Conservation (phyloP, 78 protist genomes). For the Parvularia atlantis region DNA sequence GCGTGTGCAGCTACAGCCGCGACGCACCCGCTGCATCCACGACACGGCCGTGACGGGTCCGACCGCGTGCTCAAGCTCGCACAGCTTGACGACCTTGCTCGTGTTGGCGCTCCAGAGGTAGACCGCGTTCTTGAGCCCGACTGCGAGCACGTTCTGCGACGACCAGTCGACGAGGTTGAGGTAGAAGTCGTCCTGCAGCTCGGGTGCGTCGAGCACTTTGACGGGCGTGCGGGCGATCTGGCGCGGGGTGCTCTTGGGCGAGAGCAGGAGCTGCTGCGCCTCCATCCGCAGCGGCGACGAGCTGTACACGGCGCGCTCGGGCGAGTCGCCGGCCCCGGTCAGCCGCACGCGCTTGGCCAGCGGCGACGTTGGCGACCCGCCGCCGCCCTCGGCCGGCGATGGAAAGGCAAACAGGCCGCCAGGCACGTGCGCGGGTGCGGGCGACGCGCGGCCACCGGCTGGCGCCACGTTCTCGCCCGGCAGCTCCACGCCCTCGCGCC, state of each 20-base stretch:
- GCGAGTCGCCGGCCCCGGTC: too few relatives aligned
- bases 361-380: too few relatives aligned
- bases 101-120: conserved; percentile 89
- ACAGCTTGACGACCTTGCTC: conserved; percentile 49
- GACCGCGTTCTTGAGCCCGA: conserved; percentile 73
- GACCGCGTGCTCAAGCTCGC: conserved; percentile 1
- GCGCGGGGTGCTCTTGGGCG: background rate
- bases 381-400: too few relatives aligned
- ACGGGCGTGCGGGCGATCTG: conserved; percentile 55
- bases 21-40: conserved; percentile 16
- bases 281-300: too few relatives aligned
- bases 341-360: too few relatives aligned
- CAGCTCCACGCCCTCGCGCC: too few relatives aligned
- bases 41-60: conserved; percentile 43
- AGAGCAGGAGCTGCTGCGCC: background rate
- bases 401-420: too few relatives aligned
- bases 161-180: conserved; percentile 90
- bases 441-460: too few relatives aligned
- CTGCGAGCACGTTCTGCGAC: conserved; percentile 71
- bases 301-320: too few relatives aligned
- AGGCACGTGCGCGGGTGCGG: too few relatives aligned
- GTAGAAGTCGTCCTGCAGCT: conserved; percentile 87
- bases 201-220: conserved; percentile 62
- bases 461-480: too few relatives aligned
- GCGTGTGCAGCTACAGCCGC: too few relatives aligned